phyloP scores from a whole-genome alignment of 2,329 filamentous ascomycete species.

The Fusarium sulawesiense region DNA sequence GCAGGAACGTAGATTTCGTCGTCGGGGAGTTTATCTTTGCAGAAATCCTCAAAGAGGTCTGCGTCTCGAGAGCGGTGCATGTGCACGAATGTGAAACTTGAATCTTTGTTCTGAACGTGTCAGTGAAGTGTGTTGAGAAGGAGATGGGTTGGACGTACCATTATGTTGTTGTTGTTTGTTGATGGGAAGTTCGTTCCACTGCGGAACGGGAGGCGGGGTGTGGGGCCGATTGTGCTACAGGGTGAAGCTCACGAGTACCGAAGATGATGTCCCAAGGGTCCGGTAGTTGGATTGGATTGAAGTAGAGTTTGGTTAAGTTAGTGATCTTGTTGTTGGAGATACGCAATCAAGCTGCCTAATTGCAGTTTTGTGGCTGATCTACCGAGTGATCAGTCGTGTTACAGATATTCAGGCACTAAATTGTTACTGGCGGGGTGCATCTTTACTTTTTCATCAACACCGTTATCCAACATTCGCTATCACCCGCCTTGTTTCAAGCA shows the following conservation, averaged over 20 bases:
- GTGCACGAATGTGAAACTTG: constrained; percentile 79
- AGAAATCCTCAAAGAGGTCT: constrained; percentile 83
- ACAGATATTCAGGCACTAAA: not conserved
- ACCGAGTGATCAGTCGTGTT: not conserved
- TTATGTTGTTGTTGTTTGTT: constrained; percentile 18
- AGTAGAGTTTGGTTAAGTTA: not conserved
- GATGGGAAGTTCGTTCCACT: constrained; percentile 15
- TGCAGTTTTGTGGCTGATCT: not conserved
- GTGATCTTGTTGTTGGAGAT: not conserved
- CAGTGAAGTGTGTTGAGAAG: not conserved
- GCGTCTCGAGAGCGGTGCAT: constrained; percentile 77
- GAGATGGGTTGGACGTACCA: not conserved
- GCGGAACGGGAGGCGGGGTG: constrained; percentile 29
- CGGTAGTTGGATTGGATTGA: not conserved
- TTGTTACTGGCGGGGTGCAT: not conserved
- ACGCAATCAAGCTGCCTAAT: not conserved
- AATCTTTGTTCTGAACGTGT: constrained; percentile 73
- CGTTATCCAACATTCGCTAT: not conserved
- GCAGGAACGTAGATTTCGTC: constrained; percentile 87
- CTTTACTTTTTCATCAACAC: constrained; percentile 10
- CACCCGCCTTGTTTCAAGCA: not conserved
- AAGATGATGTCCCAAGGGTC: not conserved
- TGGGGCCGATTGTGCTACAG: constrained; percentile 19
- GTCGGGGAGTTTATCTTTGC: constrained; percentile 74
- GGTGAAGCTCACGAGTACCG: not conserved